Evolutionary conservation across 371 early-diverging fungal species (phyloP), one percentile per base, ranked within the genome.

Genomic region (Agmasoma carcini): DNA sequence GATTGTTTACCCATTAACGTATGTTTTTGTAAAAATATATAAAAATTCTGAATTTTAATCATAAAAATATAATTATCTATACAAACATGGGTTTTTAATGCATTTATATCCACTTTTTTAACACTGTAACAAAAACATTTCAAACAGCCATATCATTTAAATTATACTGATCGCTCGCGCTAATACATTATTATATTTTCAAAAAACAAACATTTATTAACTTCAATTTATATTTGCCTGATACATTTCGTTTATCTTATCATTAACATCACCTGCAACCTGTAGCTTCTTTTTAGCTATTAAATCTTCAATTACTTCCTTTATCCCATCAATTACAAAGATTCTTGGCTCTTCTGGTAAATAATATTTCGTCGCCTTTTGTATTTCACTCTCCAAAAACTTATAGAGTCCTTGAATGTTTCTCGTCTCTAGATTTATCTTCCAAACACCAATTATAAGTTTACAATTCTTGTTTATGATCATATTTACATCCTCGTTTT

Each of bases 321-420:
- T 40, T 2, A 65, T 30, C 1, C 20, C 19, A 1, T 22, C 38
- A 4, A 53, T 43, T 1, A 65, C 23, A 15, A 37, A 29, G 37
- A n/a, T 31, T 33, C 60, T 54, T 12, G 46, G n/a, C 17, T 48
- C 54, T 20, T 59, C 60, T 15, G 59, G 55, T 34, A 65, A 36
- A 37, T 23, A 55, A 31, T 65, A 59, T 9, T 46, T 59, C 15
- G 30, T 46, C 11, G 53, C 54, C 12, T 25, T 20, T 20, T 49
- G 36, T 1, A 65, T 25, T 46, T 59, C 50, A 23, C 25, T 53
- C 15, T 57, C 50, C 20, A 65, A 29, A 60, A 49, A 65, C 0
- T 27, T 15, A 5, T 52, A 43, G 15, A 60, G 30, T 14, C 47
- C 55, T 3, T 27, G 41, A 25, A 30, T 40, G 9, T 17, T 59